Evolutionary conservation across 176 grass and related monocot genomes (phyloP).

Genomic region (Zea luxurians): DNA sequence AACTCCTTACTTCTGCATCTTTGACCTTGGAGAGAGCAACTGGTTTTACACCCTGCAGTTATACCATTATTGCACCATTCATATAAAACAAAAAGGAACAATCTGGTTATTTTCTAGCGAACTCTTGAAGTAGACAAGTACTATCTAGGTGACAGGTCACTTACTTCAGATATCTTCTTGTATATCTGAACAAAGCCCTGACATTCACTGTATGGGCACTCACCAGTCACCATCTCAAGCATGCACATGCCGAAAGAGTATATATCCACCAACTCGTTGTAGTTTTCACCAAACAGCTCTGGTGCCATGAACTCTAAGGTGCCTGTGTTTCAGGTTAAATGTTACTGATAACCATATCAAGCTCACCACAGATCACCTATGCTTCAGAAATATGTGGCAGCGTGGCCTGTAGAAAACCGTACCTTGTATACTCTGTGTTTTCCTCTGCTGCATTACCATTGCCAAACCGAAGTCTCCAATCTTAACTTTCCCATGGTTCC

Average conservation of each 20-base stretch:
- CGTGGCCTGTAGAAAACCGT: not conserved
- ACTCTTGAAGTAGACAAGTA: not conserved
- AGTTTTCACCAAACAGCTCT: conserved; percentile 49
- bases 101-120: not conserved
- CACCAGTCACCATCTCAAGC: conserved; percentile 67
- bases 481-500: conserved; percentile 63
- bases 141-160: not conserved
- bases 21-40: conserved; percentile 50
- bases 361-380: not conserved
- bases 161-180: conserved; percentile 55
- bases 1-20: conserved; percentile 55
- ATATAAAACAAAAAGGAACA: not conserved
- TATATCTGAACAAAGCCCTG: conserved; percentile 48
- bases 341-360: not conserved
- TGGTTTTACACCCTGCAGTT: conserved; percentile 52
- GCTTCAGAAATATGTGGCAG: not conserved
- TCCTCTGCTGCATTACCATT: conserved; percentile 49
- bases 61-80: not conserved
- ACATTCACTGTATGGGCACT: conserved; percentile 62
- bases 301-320: conserved; percentile 68
- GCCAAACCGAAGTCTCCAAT: conserved; percentile 60
- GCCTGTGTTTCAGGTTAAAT: conserved; percentile 30
- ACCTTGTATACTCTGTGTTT: conserved; percentile 48
- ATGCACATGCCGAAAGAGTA: conserved; percentile 73
- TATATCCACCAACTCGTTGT: conserved; percentile 62